phyloP scores from a whole-genome alignment of 768 basidiomycete genomes.

The Pulveroboletus ravenelii region DNA sequence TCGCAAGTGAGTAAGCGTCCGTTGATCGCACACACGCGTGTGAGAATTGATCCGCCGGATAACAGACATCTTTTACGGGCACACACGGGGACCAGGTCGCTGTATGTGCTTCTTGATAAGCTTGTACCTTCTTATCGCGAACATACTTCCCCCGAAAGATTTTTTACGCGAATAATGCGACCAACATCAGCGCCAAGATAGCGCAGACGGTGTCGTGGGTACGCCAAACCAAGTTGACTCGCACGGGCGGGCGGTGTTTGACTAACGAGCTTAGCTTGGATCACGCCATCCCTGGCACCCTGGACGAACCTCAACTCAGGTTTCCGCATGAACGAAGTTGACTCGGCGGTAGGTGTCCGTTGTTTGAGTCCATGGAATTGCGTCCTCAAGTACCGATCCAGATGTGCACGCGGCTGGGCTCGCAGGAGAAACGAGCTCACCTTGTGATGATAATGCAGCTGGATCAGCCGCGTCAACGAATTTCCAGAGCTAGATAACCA shows the following conservation, averaged over 20 bases:
- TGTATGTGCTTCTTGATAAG: constrained; percentile 28
- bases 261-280: neutral
- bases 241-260: too few species aligned
- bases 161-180: constrained; percentile 68
- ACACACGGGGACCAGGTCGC: too few species aligned
- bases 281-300: constrained; percentile 59
- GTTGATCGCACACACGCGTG: neutral
- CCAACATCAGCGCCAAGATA: constrained; percentile 47
- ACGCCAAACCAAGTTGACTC: neutral
- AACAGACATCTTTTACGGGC: too few species aligned
- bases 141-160: constrained; percentile 36
- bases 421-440: neutral
- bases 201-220: constrained; percentile 52
- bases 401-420: constrained; percentile 36
- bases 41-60: neutral
- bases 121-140: neutral
- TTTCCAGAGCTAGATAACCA: constrained; percentile 56
- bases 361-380: neutral
- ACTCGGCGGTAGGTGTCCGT: constrained; percentile 28
- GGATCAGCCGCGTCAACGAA: constrained; percentile 53
- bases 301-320: constrained; percentile 68
- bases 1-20: constrained; percentile 34
- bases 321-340: constrained; percentile 46
- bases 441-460: too few species aligned
- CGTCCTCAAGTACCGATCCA: constrained; percentile 17